These are phyloP conservation scores for Austropuccinia psidii DNA, from an alignment of 1,284 basidiomycete species.

Conservation along the genomic window DNA sequence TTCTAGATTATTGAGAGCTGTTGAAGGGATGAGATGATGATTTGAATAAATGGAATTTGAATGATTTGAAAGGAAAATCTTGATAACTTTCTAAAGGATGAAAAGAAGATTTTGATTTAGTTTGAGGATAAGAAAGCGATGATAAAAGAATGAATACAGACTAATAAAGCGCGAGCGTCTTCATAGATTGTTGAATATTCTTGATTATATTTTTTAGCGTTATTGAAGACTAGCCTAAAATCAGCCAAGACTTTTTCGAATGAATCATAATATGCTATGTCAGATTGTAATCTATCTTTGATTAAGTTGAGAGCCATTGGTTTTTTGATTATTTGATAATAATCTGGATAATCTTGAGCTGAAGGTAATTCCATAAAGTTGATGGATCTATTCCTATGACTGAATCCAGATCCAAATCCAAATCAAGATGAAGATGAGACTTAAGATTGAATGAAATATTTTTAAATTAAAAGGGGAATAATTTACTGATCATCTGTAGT, in stretches of 20 bases:
- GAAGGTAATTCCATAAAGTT: slow-evolving; percentile 33
- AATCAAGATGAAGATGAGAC: neutral
- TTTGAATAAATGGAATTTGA: neutral
- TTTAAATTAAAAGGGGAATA: neutral
- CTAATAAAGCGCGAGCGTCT: slow-evolving; percentile 41
- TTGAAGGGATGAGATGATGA: too few species aligned
- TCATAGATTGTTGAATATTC: slow-evolving; percentile 40
- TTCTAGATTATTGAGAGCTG: neutral
- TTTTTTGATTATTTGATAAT: slow-evolving; percentile 32
- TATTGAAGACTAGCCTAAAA: slow-evolving; percentile 42
- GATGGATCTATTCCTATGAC: slow-evolving; percentile 6
- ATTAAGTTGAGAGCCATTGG: slow-evolving; percentile 28
- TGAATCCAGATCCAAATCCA: too few species aligned
- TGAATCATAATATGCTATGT: slow-evolving; percentile 34
- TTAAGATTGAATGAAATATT: neutral
- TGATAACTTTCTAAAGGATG: neutral
- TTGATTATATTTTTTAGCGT: slow-evolving; percentile 43
- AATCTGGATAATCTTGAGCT: slow-evolving; percentile 18
- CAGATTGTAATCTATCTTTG: slow-evolving; percentile 23
- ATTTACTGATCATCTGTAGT: slow-evolving; percentile 22
- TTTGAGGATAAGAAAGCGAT: neutral
- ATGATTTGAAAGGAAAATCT: neutral
- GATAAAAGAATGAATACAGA: slow-evolving; percentile 6
- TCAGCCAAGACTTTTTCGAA: slow-evolving; percentile 40
- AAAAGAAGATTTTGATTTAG: neutral